Evolutionary conservation across 345 rosid genomes (phyloP), one percentile per base, ranked within the genome.

Genomic region (Hypericum perforatum): DNA sequence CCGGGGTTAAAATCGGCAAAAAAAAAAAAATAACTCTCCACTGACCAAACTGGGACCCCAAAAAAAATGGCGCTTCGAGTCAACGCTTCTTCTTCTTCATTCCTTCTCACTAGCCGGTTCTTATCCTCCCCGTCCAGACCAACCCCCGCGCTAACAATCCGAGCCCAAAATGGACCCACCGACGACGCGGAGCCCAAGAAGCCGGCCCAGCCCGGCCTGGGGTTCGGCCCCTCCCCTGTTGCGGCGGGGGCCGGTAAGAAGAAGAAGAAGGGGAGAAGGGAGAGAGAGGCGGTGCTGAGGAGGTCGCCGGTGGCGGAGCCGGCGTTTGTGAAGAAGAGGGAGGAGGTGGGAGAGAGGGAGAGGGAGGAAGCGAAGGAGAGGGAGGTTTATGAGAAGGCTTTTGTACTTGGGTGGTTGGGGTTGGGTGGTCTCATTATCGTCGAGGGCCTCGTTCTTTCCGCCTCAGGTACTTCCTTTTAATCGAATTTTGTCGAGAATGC

Each of bases 381-480:
- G 71, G 65, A 63, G 59, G 70, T 59, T 63, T 84, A 82, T 56
- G 96, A 91, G 76, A 81, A 81, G 29, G 96, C 96, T 50, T 91
- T 91, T 76, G 78, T 91, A 55, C 79, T 91, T 36, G 63, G 92
- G 9, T 85, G 98, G 98, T 70, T 79, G 60, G 98, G 81, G 16
- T 81, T 85, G 40, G 98, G 98, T 13, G 74, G 72, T 11, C 13
- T 87, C 59, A 91, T 85, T 62, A 77, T 82, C 39, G 51, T 78
- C 60, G 45, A 91, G 70, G 96, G 96, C 11, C 60, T 91, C 63
- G 41, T 58, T 60, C 86, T 91, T 7, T 78, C 98, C 5, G 82
- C 89, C 55, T 85, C 96, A 58, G 98, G 98, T 86, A 54, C 38
- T 13, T 45, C 41, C 13, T 40, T 16, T 15, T 41, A 32, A 14